Percentiles rank a stretch among this genome's conserved stretches.
These are phyloP conservation scores for Lepiota venenata DNA, from an alignment of 768 basidiomycete genomes.

Conservation along the genomic window DNA sequence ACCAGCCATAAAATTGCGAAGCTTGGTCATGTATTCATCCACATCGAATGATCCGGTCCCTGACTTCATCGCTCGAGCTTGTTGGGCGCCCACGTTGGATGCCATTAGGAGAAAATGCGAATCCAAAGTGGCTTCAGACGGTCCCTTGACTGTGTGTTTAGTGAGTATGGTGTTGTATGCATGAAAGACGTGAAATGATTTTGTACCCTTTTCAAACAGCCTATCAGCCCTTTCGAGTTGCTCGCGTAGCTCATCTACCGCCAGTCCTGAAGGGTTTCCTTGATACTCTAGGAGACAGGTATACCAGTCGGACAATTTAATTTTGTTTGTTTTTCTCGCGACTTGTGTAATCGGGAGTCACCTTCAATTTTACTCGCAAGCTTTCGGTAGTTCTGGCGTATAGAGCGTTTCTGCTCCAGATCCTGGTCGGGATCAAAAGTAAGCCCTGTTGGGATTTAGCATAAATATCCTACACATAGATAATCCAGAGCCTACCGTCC, in stretches of 20 bases:
- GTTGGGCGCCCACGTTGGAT: slow-evolving; percentile 75
- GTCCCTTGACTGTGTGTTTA: slow-evolving; percentile 58
- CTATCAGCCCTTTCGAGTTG: slow-evolving; percentile 57
- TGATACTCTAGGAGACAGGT: slow-evolving; percentile 34
- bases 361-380: slow-evolving; percentile 65
- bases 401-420: slow-evolving; percentile 70
- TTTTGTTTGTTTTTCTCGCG: background rate
- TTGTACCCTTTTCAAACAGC: slow-evolving; percentile 60
- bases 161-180: slow-evolving; percentile 3
- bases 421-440: slow-evolving; percentile 85
- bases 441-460: slow-evolving; percentile 23
- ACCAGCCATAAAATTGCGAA: slow-evolving; percentile 69
- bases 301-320: background rate
- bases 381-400: slow-evolving; percentile 71
- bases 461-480: background rate
- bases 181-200: slow-evolving; percentile 3
- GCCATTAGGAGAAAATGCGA: slow-evolving; percentile 76
- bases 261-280: slow-evolving; percentile 51
- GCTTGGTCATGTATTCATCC: slow-evolving; percentile 82
- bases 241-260: slow-evolving; percentile 50
- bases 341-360: slow-evolving; percentile 23
- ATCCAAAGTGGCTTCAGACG: slow-evolving; percentile 89
- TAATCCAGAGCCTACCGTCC: slow-evolving; percentile 16
- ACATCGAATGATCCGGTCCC: slow-evolving; percentile 88
- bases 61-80: slow-evolving; percentile 90